Conservation (phyloP, 176 grass and related monocot species). For the Carex scoparia region DNA sequence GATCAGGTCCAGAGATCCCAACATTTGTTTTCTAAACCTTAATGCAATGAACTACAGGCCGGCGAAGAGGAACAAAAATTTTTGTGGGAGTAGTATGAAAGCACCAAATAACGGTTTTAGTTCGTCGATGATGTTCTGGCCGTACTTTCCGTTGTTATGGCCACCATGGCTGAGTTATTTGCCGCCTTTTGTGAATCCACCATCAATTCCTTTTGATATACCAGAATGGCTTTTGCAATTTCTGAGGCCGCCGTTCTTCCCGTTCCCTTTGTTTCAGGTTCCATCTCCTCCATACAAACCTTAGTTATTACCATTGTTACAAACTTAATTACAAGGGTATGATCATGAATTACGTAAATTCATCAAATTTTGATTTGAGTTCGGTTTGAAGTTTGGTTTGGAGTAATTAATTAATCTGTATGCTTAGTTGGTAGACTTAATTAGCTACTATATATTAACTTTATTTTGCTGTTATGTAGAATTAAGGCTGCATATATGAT, state of each 20-base stretch:
- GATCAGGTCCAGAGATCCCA: conserved; percentile 47
- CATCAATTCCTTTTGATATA: conserved; percentile 63
- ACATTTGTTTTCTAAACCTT: conserved; percentile 87
- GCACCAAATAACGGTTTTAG: conserved; percentile 1
- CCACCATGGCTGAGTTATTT: conserved; percentile 47
- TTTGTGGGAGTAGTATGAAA: conserved; percentile 31
- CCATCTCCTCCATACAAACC: conserved; percentile 51
- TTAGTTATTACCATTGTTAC: neutral
- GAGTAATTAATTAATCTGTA: neutral
- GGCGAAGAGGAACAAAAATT: conserved; percentile 35
- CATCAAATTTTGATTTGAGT: conserved; percentile 11
- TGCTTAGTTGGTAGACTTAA: neutral
- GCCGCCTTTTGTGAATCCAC: conserved; percentile 32
- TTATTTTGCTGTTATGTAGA: neutral
- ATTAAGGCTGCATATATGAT: neutral
- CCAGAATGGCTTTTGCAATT: conserved; percentile 61
- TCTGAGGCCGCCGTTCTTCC: conserved; percentile 58
- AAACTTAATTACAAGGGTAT: neutral
- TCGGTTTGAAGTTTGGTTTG: conserved; percentile 7
- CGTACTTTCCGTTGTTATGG: conserved; percentile 64
- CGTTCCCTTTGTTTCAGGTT: conserved; percentile 54
- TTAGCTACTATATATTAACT: neutral
- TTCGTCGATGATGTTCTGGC: conserved; percentile 80
- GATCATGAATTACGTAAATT: neutral
- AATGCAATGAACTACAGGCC: conserved; percentile 90